Evolutionary conservation across 768 basidiomycete species (phyloP).

Genomic region (Podaxis sp.): DNA sequence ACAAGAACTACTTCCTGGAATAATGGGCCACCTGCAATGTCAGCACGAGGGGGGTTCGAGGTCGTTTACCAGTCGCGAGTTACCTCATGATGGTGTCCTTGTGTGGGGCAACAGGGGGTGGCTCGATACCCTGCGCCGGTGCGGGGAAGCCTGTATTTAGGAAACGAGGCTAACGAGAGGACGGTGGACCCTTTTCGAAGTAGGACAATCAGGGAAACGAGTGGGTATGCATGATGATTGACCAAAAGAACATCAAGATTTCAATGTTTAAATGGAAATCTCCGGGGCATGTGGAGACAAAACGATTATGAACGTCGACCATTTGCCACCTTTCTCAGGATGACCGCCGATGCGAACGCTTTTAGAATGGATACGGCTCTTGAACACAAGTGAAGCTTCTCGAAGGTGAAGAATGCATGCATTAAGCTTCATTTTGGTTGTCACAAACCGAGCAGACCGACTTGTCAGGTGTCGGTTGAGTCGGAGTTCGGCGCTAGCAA

Average conservation of each 20-base stretch:
- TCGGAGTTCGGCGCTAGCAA: not conserved
- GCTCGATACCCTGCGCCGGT: not conserved
- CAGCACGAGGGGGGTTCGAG: not conserved
- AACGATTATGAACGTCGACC: not conserved
- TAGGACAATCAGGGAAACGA: not conserved
- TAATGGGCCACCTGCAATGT: no score
- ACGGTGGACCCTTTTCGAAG: constrained; percentile 5
- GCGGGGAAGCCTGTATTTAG: not conserved
- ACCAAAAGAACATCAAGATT: not conserved
- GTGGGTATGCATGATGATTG: constrained; percentile 1
- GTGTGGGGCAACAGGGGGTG: not conserved
- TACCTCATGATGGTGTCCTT: not conserved
- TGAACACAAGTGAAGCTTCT: not conserved
- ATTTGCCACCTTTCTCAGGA: constrained; percentile 2
- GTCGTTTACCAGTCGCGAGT: not conserved
- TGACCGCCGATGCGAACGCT: constrained; percentile 1
- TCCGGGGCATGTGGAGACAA: constrained; percentile 1
- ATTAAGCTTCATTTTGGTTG: not conserved
- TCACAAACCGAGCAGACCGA: not conserved
- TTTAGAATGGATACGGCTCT: not conserved
- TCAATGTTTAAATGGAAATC: not conserved
- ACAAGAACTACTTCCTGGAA: not conserved
- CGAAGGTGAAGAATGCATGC: not conserved
- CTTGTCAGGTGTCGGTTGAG: not conserved
- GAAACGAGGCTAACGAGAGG: not conserved